Conservation (phyloP, 2,329 filamentous ascomycete genomes). For the Epichloe coenophiala region DNA sequence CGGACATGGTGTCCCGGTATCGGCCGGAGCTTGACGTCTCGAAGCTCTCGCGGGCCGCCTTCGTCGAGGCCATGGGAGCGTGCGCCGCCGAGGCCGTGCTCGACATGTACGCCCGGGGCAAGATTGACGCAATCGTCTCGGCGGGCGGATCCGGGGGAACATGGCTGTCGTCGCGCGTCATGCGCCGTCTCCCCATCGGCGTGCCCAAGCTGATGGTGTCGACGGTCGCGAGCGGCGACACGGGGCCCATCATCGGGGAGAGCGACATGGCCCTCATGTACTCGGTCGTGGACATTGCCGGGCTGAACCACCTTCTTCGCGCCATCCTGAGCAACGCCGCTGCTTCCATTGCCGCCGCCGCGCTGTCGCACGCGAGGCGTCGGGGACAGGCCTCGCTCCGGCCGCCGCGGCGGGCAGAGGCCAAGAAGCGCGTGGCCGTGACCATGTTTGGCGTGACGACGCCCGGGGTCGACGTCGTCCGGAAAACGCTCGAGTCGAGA, state of each 20-base stretch:
- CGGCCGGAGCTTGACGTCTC: slow-evolving; percentile 19
- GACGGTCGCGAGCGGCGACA: slow-evolving; percentile 55
- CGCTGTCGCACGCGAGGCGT: slow-evolving; percentile 24
- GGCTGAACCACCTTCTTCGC: slow-evolving; percentile 45
- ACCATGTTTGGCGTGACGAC: slow-evolving; percentile 70
- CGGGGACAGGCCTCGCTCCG: background rate
- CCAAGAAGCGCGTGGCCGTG: slow-evolving; percentile 40
- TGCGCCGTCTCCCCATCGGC: slow-evolving; percentile 50
- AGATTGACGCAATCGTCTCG: slow-evolving; percentile 42
- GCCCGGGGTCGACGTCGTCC: slow-evolving; percentile 44
- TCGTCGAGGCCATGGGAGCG: slow-evolving; percentile 40
- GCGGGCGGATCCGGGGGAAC: slow-evolving; percentile 53
- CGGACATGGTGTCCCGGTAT: slow-evolving; percentile 24
- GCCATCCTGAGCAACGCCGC: slow-evolving; percentile 49
- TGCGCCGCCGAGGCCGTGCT: slow-evolving; percentile 30
- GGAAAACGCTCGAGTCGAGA: slow-evolving; percentile 31
- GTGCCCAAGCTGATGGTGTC: slow-evolving; percentile 59
- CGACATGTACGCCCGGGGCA: slow-evolving; percentile 20
- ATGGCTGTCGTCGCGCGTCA: slow-evolving; percentile 43
- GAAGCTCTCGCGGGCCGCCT: slow-evolving; percentile 34
- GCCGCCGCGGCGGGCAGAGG: background rate
- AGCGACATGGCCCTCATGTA: slow-evolving; percentile 59
- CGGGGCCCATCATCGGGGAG: slow-evolving; percentile 48
- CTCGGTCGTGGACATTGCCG: slow-evolving; percentile 57
- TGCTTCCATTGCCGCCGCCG: slow-evolving; percentile 46